Evolutionary conservation across 2,329 filamentous ascomycete genomes (phyloP).

Genomic region (Teratosphaeria nubilosa): DNA sequence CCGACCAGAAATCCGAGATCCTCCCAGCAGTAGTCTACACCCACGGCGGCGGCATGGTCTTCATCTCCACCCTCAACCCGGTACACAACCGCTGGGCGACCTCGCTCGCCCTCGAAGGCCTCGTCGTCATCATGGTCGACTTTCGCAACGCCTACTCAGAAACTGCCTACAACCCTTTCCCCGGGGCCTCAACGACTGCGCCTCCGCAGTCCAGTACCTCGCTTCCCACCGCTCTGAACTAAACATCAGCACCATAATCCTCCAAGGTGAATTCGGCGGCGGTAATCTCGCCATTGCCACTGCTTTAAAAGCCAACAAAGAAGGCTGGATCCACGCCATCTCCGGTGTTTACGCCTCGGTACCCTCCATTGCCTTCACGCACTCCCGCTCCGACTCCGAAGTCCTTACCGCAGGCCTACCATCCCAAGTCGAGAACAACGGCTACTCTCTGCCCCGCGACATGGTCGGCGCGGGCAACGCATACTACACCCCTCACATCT

Average conservation of each 20-base stretch:
- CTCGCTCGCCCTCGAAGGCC: conserved; percentile 15
- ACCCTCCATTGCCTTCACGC: conserved; percentile 18
- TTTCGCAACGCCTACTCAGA: conserved; percentile 23
- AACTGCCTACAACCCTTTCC: conserved; percentile 18
- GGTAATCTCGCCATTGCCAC: conserved; percentile 21
- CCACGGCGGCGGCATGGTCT: conserved; percentile 23
- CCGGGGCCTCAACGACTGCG: conserved; percentile 23
- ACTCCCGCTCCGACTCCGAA: conserved; percentile 10
- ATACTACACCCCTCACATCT: conserved; percentile 15
- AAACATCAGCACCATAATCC: conserved; percentile 17
- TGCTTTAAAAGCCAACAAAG: conserved; percentile 18
- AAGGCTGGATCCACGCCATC: conserved; percentile 19
- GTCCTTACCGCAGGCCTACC: conserved; percentile 16
- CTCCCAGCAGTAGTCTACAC: conserved; percentile 20
- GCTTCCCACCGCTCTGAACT: conserved; percentile 12
- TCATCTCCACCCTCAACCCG: conserved; percentile 8
- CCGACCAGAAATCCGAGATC: conserved; percentile 1
- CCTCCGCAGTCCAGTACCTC: conserved; percentile 16
- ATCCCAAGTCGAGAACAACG: conserved; percentile 19
- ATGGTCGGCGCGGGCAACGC: conserved; percentile 7
- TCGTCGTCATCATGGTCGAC: conserved; percentile 20
- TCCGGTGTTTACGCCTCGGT: conserved; percentile 18
- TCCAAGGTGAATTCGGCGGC: conserved; percentile 24
- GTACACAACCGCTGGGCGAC: conserved; percentile 19
- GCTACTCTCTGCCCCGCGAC: conserved; percentile 13